Conservation (phyloP, 1,284 basidiomycete species). For the Tranzscheliella williamsii region DNA sequence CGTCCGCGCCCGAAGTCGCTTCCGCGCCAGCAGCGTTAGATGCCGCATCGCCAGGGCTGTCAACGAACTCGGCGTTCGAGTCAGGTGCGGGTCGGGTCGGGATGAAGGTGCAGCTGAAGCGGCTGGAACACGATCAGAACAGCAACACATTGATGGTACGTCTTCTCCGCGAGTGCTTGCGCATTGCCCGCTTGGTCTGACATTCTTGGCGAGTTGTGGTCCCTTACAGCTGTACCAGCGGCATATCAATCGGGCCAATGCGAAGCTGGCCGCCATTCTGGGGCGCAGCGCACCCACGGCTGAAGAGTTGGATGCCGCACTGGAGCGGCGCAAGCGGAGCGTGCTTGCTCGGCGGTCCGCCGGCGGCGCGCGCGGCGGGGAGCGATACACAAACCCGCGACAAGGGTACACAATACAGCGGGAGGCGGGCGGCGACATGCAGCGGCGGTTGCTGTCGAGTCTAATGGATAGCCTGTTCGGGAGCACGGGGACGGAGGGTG, state of each 20-base stretch:
- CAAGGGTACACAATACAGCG: conserved; percentile 25
- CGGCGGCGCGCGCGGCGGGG: not conserved
- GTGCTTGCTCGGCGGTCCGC: conserved; percentile 14
- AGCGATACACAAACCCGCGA: conserved; percentile 9
- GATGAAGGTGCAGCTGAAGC: conserved; percentile 35
- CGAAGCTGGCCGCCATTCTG: conserved; percentile 42
- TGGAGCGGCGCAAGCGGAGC: conserved; percentile 19
- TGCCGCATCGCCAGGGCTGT: too few species aligned
- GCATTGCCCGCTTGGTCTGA: too few species aligned
- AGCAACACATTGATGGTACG: conserved; percentile 37
- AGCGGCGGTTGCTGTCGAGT: conserved; percentile 17
- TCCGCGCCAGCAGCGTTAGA: too few species aligned
- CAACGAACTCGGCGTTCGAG: conserved; percentile 2
- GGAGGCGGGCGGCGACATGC: conserved; percentile 9
- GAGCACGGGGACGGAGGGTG: conserved; percentile 8
- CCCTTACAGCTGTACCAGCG: conserved; percentile 35
- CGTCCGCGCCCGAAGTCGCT: not conserved
- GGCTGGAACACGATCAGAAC: conserved; percentile 4
- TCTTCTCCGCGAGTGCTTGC: too few species aligned
- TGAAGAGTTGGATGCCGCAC: conserved; percentile 15
- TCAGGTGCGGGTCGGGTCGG: conserved; percentile 12
- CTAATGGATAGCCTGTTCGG: conserved; percentile 26
- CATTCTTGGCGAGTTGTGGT: too few species aligned
- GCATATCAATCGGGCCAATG: conserved; percentile 43
- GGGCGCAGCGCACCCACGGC: conserved; percentile 12